Conservation (phyloP, 2,329 filamentous ascomycete genomes). For the Monosporascus sp. region DNA sequence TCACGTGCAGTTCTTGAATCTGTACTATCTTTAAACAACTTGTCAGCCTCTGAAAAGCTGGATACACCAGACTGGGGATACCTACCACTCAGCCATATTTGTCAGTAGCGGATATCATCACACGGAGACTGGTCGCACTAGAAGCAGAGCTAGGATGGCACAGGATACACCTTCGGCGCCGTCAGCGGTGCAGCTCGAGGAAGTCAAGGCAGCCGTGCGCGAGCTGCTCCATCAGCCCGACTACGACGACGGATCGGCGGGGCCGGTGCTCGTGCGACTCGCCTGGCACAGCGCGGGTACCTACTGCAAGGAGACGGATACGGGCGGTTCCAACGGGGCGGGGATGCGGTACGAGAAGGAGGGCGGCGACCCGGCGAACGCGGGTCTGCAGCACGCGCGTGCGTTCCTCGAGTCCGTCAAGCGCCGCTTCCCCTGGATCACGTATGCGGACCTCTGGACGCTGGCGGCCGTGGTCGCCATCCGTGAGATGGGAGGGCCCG, state of each 20-base stretch:
- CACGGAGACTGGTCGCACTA: too few species aligned
- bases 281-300: constrained; percentile 63
- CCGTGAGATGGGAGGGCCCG: constrained; percentile 54
- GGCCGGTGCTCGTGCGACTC: constrained; percentile 57
- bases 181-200: constrained; percentile 19
- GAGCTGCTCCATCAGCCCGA: constrained; percentile 52
- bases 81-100: too few species aligned
- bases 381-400: constrained; percentile 57
- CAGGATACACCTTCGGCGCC: constrained; percentile 4
- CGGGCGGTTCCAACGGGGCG: constrained; percentile 59
- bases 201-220: constrained; percentile 48
- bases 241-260: constrained; percentile 61
- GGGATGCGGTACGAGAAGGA: constrained; percentile 62
- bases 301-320: constrained; percentile 53
- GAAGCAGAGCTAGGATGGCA: background rate
- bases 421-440: constrained; percentile 54
- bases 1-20: too few species aligned
- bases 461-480: constrained; percentile 55
- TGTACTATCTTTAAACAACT: too few species aligned
- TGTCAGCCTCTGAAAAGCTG: too few species aligned
- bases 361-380: constrained; percentile 60
- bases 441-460: constrained; percentile 62
- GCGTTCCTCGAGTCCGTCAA: constrained; percentile 61
- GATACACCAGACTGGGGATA: too few species aligned
- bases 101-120: too few species aligned